Conservation (phyloP, 208 protist genomes). For the Balamuthia mandrillaris region DNA sequence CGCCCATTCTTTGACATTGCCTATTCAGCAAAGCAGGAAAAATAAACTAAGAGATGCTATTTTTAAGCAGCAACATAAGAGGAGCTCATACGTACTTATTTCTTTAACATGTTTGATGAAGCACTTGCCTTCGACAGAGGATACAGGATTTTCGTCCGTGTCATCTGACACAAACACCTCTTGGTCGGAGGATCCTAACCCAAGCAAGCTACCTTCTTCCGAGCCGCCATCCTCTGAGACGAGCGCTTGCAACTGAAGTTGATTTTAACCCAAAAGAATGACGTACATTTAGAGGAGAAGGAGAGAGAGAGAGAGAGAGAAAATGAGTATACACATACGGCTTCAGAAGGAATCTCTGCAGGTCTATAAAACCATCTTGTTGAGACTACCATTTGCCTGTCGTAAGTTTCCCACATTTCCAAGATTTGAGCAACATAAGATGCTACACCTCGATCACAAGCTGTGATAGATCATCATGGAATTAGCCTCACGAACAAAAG, state of each 20-base stretch:
- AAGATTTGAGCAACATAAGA: slow-evolving; percentile 15
- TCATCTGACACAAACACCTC: slow-evolving; percentile 34
- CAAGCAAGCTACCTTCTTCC: too few relatives aligned
- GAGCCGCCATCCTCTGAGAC: background rate
- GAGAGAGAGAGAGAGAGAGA: too few relatives aligned
- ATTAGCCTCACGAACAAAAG: background rate
- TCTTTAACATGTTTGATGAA: slow-evolving; percentile 1
- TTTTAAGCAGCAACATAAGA: background rate
- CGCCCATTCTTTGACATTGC: background rate
- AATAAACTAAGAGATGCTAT: background rate
- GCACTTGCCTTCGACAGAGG: background rate
- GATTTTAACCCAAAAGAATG: background rate
- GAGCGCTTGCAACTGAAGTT: too few relatives aligned
- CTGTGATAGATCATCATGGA: background rate
- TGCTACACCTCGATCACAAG: background rate
- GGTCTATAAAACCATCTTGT: slow-evolving; percentile 26
- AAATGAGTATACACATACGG: too few relatives aligned
- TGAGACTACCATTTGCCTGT: slow-evolving; percentile 6
- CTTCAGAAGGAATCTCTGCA: background rate
- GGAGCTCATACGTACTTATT: background rate
- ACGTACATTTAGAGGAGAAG: background rate
- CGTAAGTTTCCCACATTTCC: slow-evolving; percentile 13
- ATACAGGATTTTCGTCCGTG: slow-evolving; percentile 30
- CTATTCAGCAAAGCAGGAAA: background rate
- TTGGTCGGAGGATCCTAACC: too few relatives aligned